phyloP scores from a whole-genome alignment of 352 stramenopile genomes.

The Phytopythium montanum region DNA sequence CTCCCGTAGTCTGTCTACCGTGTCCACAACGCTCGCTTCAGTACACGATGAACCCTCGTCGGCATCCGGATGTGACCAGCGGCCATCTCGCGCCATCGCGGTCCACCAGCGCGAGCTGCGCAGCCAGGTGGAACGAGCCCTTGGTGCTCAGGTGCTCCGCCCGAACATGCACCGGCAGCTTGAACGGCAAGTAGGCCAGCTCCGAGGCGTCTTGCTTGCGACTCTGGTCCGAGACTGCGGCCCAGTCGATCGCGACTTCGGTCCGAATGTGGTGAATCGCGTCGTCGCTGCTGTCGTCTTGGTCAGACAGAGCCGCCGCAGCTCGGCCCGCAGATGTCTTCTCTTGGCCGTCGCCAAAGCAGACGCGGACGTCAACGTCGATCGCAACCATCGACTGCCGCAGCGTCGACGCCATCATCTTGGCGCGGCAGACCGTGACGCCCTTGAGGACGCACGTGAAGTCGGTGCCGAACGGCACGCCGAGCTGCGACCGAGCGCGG shows the following conservation, averaged over 20 bases:
- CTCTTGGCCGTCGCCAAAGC: conserved; percentile 11
- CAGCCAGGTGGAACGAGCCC: conserved; percentile 40
- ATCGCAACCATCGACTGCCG: conserved; percentile 13
- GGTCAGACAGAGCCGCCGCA: not conserved
- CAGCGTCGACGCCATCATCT: conserved; percentile 15
- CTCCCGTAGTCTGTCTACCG: not conserved
- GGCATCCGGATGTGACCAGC: conserved; percentile 33
- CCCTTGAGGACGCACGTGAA: conserved; percentile 48
- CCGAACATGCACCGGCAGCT: conserved; percentile 38
- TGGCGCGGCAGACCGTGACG: conserved; percentile 18
- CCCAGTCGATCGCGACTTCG: conserved; percentile 21
- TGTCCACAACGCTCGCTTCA: conserved; percentile 10
- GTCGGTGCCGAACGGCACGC: conserved; percentile 42
- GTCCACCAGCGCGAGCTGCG: conserved; percentile 28
- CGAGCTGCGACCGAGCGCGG: conserved; percentile 41
- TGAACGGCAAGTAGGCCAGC: conserved; percentile 33
- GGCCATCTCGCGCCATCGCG: conserved; percentile 24
- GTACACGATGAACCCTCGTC: conserved; percentile 51
- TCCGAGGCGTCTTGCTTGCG: conserved; percentile 1
- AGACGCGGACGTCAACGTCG: conserved; percentile 28
- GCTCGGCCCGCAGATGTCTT: not conserved
- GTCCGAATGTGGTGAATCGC: conserved; percentile 20
- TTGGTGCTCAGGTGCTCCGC: conserved; percentile 30
- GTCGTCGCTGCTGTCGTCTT: not conserved
- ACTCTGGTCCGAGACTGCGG: conserved; percentile 9